These are phyloP conservation scores for Lachnellula suecica DNA, from an alignment of 2,329 filamentous ascomycete genomes.

Conservation along the genomic window DNA sequence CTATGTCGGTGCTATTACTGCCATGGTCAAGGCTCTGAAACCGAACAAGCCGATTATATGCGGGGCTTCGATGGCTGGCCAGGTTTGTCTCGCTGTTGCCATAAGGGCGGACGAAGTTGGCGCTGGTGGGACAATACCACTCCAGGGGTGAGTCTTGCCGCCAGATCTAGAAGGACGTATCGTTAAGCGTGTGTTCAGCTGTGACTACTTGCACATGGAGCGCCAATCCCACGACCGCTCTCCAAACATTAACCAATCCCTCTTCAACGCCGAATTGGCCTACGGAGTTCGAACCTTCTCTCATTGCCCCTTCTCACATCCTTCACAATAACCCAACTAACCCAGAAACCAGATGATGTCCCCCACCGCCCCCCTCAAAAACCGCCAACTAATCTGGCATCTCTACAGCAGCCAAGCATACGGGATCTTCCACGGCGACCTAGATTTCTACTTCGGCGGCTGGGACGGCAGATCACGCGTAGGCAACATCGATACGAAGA, in stretches of 20 bases:
- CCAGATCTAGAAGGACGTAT: constrained; percentile 2
- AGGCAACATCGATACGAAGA: constrained; percentile 44
- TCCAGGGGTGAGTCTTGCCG: constrained; percentile 40
- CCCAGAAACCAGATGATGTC: constrained; percentile 7
- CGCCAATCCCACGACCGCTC: constrained; percentile 45
- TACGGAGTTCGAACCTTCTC: constrained; percentile 28
- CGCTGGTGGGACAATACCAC: constrained; percentile 44
- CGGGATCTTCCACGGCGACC: constrained; percentile 50
- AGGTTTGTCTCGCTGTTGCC: too few relatives aligned
- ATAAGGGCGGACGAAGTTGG: too few relatives aligned
- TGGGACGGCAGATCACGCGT: constrained; percentile 47
- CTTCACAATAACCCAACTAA: too few relatives aligned
- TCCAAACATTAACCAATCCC: constrained; percentile 46
- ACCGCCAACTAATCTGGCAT: constrained; percentile 47
- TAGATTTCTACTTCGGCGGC: constrained; percentile 51
- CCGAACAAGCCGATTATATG: too few relatives aligned
- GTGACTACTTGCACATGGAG: constrained; percentile 29
- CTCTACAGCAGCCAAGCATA: constrained; percentile 48
- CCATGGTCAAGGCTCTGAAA: too few relatives aligned
- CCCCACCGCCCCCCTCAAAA: constrained; percentile 20
- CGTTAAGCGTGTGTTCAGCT: too few relatives aligned
- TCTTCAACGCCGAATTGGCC: constrained; percentile 48
- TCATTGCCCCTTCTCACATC: not conserved
- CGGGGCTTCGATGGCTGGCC: too few relatives aligned
- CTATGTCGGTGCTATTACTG: too few relatives aligned